Conservation (phyloP, 1,139 yeast species). For the Debaryomyces singareniensis region DNA sequence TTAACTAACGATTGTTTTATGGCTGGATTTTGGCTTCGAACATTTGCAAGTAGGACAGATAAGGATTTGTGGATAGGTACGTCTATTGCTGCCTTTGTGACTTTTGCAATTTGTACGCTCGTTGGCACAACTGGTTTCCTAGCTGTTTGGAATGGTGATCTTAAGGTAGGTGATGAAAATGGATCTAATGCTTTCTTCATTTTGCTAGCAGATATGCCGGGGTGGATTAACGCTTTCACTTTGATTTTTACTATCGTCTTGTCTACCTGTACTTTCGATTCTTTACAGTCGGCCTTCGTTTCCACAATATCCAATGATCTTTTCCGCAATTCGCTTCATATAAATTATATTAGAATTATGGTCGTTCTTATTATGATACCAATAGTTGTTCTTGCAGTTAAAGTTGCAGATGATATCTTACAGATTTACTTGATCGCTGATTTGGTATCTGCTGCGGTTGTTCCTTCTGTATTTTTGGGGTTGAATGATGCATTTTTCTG, state of each 20-base stretch:
- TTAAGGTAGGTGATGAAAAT: conserved; percentile 51
- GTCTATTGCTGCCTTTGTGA: conserved; percentile 62
- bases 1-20: conserved; percentile 85
- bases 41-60: conserved; percentile 81
- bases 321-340: conserved; percentile 71
- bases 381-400: conserved; percentile 73
- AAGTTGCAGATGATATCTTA: conserved; percentile 74
- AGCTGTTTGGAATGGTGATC: conserved; percentile 85
- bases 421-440: conserved; percentile 90
- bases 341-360: conserved; percentile 61
- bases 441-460: conserved; percentile 76
- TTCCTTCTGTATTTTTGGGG: conserved; percentile 83
- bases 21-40: conserved; percentile 91
- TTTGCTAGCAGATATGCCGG: conserved; percentile 67
- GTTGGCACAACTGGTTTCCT: conserved; percentile 81
- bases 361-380: conserved; percentile 79
- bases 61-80: conserved; percentile 74
- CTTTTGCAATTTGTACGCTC: conserved; percentile 58
- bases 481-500: conserved; percentile 54
- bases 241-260: conserved; percentile 66
- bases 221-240: conserved; percentile 82
- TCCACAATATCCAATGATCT: conserved; percentile 86
- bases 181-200: conserved; percentile 67
- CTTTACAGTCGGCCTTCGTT: conserved; percentile 83
- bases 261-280: conserved; percentile 86